phyloP scores from a whole-genome alignment of 768 basidiomycete genomes.

The Boletus reticulatus region DNA sequence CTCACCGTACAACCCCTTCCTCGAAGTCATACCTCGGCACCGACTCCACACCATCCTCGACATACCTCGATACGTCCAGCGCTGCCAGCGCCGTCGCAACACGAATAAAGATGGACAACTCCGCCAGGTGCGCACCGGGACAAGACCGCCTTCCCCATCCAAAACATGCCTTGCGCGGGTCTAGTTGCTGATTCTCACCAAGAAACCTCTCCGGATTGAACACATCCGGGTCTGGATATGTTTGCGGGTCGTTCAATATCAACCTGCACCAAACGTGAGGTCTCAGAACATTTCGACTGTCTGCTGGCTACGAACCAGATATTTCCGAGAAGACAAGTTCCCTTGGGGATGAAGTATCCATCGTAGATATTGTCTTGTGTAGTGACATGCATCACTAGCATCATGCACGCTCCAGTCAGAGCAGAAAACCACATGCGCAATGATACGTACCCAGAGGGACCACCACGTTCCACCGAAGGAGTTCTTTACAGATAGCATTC shows the following conservation, averaged over 20 bases:
- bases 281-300: background rate
- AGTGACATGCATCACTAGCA: conserved; percentile 1
- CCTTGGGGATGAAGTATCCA: conserved; percentile 22
- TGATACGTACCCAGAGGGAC: background rate
- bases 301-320: conserved; percentile 1
- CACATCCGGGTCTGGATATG: background rate
- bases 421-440: background rate
- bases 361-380: conserved; percentile 17
- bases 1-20: background rate
- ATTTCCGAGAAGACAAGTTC: conserved; percentile 3
- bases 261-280: background rate
- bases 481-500: conserved; percentile 15
- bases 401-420: background rate
- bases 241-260: background rate
- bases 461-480: conserved; percentile 7
- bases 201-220: conserved; percentile 13
- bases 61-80: conserved; percentile 3
- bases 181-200: background rate
- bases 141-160: conserved; percentile 11
- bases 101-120: conserved; percentile 7
- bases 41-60: background rate
- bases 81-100: conserved; percentile 5
- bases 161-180: conserved; percentile 11
- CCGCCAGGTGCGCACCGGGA: conserved; percentile 3
- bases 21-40: background rate